phyloP scores from a whole-genome alignment of 495 filamentous ascomycete species.

The Aspergillus diversus region DNA sequence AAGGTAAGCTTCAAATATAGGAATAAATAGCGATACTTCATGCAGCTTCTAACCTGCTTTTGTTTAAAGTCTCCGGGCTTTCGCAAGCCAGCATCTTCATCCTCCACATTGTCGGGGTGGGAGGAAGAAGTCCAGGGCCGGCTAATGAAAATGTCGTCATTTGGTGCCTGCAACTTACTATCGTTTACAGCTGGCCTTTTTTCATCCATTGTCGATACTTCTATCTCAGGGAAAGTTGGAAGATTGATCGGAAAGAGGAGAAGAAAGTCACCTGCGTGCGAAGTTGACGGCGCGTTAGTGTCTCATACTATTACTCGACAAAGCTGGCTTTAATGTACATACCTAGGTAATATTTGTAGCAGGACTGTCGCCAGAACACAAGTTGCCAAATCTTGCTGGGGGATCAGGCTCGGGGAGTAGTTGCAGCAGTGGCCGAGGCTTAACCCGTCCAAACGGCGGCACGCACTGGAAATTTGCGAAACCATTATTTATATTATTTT shows the following conservation, averaged over 20 bases:
- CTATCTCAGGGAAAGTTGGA: not conserved
- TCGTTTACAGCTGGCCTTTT: conserved; percentile 1
- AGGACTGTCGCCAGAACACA: too few species aligned
- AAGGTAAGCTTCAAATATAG: conserved; percentile 4
- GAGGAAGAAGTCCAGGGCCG: conserved; percentile 8
- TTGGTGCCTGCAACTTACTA: not conserved
- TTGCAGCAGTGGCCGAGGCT: too few species aligned
- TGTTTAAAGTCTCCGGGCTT: conserved; percentile 27
- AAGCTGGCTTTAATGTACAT: too few species aligned
- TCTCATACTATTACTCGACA: too few species aligned
- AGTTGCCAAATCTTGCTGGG: too few species aligned
- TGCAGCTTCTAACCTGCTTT: conserved; percentile 20
- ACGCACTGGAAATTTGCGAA: not conserved
- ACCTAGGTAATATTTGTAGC: too few species aligned
- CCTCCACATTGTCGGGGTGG: conserved; percentile 15
- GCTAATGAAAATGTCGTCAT: conserved; percentile 12
- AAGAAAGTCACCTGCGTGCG: too few species aligned
- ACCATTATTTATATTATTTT: not conserved
- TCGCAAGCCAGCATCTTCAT: conserved; percentile 27
- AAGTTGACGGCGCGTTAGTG: too few species aligned
- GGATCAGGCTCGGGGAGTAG: too few species aligned
- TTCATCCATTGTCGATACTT: not conserved
- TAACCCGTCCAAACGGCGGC: too few species aligned
- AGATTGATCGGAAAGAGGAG: too few species aligned
- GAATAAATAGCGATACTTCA: not conserved